Evolutionary conservation across 176 grass and related monocot species (phyloP).

Genomic region (Oryza glumipatula): DNA sequence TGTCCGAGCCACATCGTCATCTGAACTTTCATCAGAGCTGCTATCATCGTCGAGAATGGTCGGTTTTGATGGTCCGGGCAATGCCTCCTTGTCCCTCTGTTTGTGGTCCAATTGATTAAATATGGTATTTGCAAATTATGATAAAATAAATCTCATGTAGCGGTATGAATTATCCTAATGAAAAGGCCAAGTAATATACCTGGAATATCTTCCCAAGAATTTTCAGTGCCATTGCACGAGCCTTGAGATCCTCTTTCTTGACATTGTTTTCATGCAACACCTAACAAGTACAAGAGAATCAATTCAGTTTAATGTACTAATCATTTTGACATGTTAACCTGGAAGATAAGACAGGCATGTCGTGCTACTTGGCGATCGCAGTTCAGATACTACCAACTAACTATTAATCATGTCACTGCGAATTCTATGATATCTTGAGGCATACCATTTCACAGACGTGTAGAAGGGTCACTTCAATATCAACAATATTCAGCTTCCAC

Average conservation of each 20-base stretch:
- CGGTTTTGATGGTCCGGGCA: constrained; percentile 69
- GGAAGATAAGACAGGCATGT: not conserved
- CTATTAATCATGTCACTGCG: not conserved
- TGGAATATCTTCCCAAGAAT: constrained; percentile 90
- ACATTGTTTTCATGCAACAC: constrained; percentile 82
- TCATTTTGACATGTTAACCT: constrained; percentile 9
- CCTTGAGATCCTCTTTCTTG: constrained; percentile 94
- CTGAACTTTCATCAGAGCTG: constrained; percentile 86
- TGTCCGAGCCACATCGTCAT: constrained; percentile 57
- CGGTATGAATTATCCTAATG: not conserved
- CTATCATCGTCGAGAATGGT: constrained; percentile 71
- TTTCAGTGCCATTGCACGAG: constrained; percentile 76
- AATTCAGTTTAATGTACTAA: not conserved
- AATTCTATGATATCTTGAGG: not conserved
- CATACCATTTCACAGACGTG: constrained; percentile 97
- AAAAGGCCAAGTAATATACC: constrained; percentile 45
- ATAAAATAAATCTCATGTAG: not conserved
- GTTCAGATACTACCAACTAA: not conserved
- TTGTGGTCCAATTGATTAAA: constrained; percentile 25
- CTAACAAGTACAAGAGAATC: constrained; percentile 41
- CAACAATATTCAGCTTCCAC: constrained; percentile 94
- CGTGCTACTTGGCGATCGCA: not conserved
- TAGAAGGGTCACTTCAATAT: constrained; percentile 92
- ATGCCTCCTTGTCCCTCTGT: constrained; percentile 80
- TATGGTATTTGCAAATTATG: not conserved